These are phyloP conservation scores for Chrysosphaeria jannelii DNA, from an alignment of 2,329 filamentous ascomycete genomes.

Conservation along the genomic window DNA sequence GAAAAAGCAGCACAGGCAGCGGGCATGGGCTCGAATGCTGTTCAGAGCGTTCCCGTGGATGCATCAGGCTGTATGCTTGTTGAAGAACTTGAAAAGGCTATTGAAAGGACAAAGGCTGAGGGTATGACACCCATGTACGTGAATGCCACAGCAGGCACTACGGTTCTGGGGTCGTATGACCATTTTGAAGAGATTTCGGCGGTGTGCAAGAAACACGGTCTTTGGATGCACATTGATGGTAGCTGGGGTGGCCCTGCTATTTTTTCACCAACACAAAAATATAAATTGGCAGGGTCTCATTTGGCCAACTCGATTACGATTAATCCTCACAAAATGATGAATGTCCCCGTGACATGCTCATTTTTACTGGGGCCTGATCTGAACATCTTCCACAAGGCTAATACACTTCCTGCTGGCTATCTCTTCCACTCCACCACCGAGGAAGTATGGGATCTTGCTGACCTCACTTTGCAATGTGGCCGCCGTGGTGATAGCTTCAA, in stretches of 20 bases:
- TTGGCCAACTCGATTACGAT: conserved; percentile 59
- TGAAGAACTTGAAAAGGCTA: conserved; percentile 26
- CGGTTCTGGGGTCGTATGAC: conserved; percentile 72
- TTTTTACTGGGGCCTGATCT: conserved; percentile 62
- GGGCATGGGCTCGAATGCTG: conserved; percentile 48
- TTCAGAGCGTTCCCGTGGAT: conserved; percentile 50
- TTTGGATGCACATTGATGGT: conserved; percentile 87
- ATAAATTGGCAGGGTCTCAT: conserved; percentile 38
- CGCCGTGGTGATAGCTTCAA: conserved; percentile 65
- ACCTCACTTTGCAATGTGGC: conserved; percentile 80
- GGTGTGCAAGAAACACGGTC: conserved; percentile 36
- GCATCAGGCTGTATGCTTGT: conserved; percentile 39
- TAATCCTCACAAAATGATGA: conserved; percentile 95
- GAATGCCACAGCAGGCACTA: conserved; percentile 85
- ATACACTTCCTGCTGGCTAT: conserved; percentile 68
- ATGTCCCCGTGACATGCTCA: conserved; percentile 66
- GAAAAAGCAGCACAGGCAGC: conserved; percentile 84
- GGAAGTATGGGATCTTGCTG: conserved; percentile 67
- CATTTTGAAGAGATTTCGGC: conserved; percentile 38
- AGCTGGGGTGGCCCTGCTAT: conserved; percentile 69
- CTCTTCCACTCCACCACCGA: conserved; percentile 29
- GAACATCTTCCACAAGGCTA: conserved; percentile 47
- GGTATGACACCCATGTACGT: conserved; percentile 76
- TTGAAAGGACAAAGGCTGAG: conserved; percentile 27
- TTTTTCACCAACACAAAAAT: conserved; percentile 34